Evolutionary conservation across 352 stramenopile genomes (phyloP).

Genomic region (Elongisporangium senticosum): DNA sequence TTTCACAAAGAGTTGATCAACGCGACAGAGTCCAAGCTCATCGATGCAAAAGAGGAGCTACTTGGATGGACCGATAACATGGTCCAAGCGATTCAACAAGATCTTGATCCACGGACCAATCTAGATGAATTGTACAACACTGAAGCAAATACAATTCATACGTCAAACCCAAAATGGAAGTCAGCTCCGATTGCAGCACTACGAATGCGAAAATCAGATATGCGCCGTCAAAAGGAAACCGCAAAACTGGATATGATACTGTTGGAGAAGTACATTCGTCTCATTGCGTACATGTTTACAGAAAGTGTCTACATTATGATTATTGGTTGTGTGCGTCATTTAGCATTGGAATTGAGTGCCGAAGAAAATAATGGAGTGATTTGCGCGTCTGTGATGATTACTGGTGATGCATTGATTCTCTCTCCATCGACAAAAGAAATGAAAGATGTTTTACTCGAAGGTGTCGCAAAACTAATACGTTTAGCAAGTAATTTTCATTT

Average conservation of each 20-base stretch:
- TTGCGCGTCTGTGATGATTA: conserved; percentile 44
- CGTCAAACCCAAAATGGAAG: conserved; percentile 53
- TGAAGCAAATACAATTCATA: conserved; percentile 36
- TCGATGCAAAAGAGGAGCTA: conserved; percentile 59
- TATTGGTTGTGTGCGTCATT: conserved; percentile 25
- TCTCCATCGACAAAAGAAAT: conserved; percentile 40
- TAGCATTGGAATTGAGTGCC: conserved; percentile 24
- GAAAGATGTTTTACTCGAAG: conserved; percentile 46
- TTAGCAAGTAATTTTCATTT: conserved; percentile 61
- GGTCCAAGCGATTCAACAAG: conserved; percentile 36
- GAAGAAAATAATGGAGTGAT: conserved; percentile 37
- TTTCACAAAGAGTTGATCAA: conserved; percentile 35
- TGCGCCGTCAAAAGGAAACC: conserved; percentile 34
- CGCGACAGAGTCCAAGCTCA: conserved; percentile 47
- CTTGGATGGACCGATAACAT: conserved; percentile 42
- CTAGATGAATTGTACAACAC: conserved; percentile 45
- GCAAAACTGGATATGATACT: conserved; percentile 40
- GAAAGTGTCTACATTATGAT: conserved; percentile 70
- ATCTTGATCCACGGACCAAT: conserved; percentile 32
- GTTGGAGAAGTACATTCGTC: conserved; percentile 40
- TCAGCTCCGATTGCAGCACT: conserved; percentile 50
- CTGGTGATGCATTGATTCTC: conserved; percentile 29
- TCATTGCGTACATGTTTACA: conserved; percentile 70
- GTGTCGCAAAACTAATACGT: conserved; percentile 41
- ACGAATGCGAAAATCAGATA: conserved; percentile 18